A percentile compares a stretch with the other conserved stretches of the same genome.
Conservation (phyloP, 129 eudicot species). For the Flaveria robusta region DNA sequence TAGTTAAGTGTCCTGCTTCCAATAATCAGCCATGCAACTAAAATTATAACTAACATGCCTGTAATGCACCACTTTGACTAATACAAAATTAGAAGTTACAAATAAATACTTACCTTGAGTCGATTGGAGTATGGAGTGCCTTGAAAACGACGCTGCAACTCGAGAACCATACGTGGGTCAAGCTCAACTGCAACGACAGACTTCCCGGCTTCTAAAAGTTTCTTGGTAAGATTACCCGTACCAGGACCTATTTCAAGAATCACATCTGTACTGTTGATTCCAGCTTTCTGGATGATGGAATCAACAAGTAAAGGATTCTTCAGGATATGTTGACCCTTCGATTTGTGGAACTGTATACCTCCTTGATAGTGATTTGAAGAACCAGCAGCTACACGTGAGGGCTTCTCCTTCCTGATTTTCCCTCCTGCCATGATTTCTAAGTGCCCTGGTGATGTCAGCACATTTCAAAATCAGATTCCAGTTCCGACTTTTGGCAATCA, state of each 20-base stretch:
- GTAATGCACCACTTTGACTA: neutral
- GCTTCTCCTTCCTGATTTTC: conserved; percentile 65
- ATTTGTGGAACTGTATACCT: conserved; percentile 88
- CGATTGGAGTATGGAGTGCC: conserved; percentile 72
- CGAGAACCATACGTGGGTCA: conserved; percentile 96
- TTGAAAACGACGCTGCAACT: conserved; percentile 86
- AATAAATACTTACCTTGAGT: conserved; percentile 46
- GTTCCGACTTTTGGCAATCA: neutral
- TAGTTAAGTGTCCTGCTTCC: no score
- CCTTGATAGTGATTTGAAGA: conserved; percentile 74
- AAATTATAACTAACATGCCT: neutral
- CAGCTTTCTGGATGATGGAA: conserved; percentile 80
- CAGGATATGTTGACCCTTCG: conserved; percentile 89
- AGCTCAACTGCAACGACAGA: conserved; percentile 92
- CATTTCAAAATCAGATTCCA: neutral
- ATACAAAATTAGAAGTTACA: neutral
- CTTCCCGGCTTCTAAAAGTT: conserved; percentile 90
- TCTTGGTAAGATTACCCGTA: conserved; percentile 93
- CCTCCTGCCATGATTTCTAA: conserved; percentile 86
- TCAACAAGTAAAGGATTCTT: conserved; percentile 86
- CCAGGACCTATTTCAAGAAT: conserved; percentile 98
- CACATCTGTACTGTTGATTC: conserved; percentile 71
- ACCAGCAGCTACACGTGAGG: conserved; percentile 41
- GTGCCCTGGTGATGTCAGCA: neutral
- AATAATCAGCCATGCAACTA: neutral